Percentiles rank a stretch among this genome's conserved stretches.
Evolutionary conservation across 2,329 filamentous ascomycete genomes (phyloP).

Genomic region (Cladorrhinum sp.): DNA sequence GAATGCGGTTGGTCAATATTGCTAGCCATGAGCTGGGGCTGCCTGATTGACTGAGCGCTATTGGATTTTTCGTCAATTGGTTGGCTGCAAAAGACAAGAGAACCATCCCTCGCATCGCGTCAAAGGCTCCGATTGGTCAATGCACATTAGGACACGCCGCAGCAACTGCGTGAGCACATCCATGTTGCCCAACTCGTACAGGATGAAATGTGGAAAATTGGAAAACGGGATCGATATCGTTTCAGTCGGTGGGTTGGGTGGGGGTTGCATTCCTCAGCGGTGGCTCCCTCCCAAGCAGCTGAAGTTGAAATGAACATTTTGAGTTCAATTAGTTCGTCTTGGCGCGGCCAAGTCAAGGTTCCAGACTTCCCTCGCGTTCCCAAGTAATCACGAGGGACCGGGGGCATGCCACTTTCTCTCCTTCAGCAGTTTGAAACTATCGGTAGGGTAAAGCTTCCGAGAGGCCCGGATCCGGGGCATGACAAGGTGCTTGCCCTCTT

Average conservation of each 20-base stretch:
- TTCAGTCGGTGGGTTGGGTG: too few species aligned
- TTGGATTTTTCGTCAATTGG: neutral
- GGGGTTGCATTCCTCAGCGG: too few species aligned
- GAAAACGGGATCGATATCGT: too few species aligned
- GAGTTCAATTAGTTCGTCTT: neutral
- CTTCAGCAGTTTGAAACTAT: too few species aligned
- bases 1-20: neutral
- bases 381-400: neutral
- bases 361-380: neutral
- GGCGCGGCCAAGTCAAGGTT: neutral
- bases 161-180: too few species aligned
- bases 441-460: neutral
- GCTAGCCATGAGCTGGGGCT: neutral
- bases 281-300: neutral
- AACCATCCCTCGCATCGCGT: too few species aligned
- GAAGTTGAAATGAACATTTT: neutral
- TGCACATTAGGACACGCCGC: too few species aligned
- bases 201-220: neutral
- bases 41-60: neutral
- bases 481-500: too few species aligned
- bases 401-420: too few species aligned
- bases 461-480: too few species aligned
- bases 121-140: too few species aligned
- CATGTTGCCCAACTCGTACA: neutral
- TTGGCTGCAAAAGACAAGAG: neutral